Conservation (phyloP, 140 eudicot genomes). For the Oenanthe javanica region DNA sequence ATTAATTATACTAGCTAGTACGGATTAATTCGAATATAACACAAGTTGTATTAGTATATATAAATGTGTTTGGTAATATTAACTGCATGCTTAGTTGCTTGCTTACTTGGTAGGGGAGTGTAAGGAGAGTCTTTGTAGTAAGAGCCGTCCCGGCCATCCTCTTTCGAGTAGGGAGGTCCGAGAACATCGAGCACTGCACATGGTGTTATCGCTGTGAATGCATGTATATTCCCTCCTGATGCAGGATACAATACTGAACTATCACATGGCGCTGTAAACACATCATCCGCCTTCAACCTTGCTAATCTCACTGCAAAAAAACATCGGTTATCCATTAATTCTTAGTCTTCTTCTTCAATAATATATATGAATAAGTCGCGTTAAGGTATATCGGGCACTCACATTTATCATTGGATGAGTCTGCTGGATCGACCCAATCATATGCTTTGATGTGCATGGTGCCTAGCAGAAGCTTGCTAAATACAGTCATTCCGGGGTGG, state of each 20-base stretch:
- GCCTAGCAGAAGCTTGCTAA: conserved; percentile 79
- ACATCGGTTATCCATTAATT: background rate
- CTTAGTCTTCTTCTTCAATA: background rate
- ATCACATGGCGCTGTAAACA: conserved; percentile 65
- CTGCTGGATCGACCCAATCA: conserved; percentile 49
- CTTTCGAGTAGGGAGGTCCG: conserved; percentile 83
- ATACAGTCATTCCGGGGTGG: conserved; percentile 93
- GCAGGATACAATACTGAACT: conserved; percentile 76
- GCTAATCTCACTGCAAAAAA: conserved; percentile 54
- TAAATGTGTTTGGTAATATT: background rate
- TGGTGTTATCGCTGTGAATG: conserved; percentile 72
- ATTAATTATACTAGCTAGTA: no score
- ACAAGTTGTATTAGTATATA: background rate
- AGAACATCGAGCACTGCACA: conserved; percentile 56
- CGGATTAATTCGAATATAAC: no score
- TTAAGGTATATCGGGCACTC: conserved; percentile 10
- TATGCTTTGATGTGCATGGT: conserved; percentile 80
- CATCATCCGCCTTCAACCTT: conserved; percentile 41
- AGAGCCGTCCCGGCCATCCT: conserved; percentile 65
- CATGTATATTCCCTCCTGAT: conserved; percentile 89
- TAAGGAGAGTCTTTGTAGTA: conserved; percentile 55
- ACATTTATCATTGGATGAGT: conserved; percentile 28
- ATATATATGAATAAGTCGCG: background rate
- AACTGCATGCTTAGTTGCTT: conserved; percentile 32
- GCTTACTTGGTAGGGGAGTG: conserved; percentile 27